These are phyloP conservation scores for Talaromyces islandicus DNA, from an alignment of 2,329 filamentous ascomycete species.

Conservation along the genomic window DNA sequence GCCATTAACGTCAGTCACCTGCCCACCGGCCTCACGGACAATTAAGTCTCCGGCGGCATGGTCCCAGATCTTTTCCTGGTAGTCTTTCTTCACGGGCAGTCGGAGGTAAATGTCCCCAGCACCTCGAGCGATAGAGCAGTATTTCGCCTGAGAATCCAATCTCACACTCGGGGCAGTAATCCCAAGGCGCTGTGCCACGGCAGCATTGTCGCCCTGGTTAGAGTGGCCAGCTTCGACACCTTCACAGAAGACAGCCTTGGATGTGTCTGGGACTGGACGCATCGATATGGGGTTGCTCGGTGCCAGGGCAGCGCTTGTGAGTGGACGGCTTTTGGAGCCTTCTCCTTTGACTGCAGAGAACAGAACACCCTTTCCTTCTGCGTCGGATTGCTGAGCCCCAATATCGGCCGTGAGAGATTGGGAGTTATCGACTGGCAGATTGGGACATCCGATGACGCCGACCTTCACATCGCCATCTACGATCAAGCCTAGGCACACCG, in stretches of 20 bases:
- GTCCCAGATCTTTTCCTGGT: constrained; percentile 99
- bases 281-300: constrained; percentile 65
- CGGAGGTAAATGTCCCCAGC: constrained; percentile 93
- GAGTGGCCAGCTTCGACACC: constrained; percentile 92
- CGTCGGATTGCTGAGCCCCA: constrained; percentile 67
- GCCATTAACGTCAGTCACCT: constrained; percentile 84
- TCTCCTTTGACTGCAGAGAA: constrained; percentile 76
- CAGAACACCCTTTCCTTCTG: constrained; percentile 73
- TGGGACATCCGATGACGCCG: constrained; percentile 90
- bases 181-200: constrained; percentile 75
- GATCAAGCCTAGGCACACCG: constrained; percentile 86
- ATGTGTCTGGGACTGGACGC: constrained; percentile 67
- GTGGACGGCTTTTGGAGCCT: constrained; percentile 73
- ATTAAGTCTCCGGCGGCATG: constrained; percentile 93
- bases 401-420: constrained; percentile 65
- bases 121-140: constrained; percentile 87
- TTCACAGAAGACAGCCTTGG: constrained; percentile 88
- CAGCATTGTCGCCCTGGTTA: constrained; percentile 77
- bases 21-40: constrained; percentile 85
- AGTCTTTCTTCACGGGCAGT: constrained; percentile 75
- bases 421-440: constrained; percentile 81
- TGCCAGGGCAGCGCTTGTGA: constrained; percentile 48
- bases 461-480: constrained; percentile 91
- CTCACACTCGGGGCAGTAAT: constrained; percentile 86
- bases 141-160: constrained; percentile 98